phyloP scores from a whole-genome alignment of 441 rosid genomes.

The Melastoma candidum region DNA sequence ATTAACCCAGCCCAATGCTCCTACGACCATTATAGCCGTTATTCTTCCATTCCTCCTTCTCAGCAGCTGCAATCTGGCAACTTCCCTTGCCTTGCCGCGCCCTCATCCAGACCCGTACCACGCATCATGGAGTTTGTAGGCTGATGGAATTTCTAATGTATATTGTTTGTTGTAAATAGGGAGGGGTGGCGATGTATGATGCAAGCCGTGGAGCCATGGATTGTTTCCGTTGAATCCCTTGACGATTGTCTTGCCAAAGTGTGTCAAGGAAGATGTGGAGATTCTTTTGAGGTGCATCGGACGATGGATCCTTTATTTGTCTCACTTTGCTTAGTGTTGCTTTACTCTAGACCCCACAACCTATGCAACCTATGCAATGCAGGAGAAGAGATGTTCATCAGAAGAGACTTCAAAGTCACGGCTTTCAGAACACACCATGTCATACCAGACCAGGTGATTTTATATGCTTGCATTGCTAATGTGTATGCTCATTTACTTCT shows the following conservation, averaged over 20 bases:
- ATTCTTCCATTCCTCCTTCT: too few relatives aligned
- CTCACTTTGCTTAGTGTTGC: conserved; percentile 1
- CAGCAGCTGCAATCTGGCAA: too few relatives aligned
- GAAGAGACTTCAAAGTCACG: conserved; percentile 76
- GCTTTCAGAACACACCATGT: conserved; percentile 89
- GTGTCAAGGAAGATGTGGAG: conserved; percentile 55
- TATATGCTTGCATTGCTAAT: not conserved
- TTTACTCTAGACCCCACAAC: conserved; percentile 12
- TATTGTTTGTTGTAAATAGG: conserved; percentile 25
- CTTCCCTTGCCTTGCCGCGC: too few relatives aligned
- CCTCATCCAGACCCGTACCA: too few relatives aligned
- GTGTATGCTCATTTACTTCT: too few relatives aligned
- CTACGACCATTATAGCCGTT: too few relatives aligned
- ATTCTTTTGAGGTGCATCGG: conserved; percentile 64
- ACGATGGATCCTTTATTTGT: conserved; percentile 44
- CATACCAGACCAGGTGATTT: conserved; percentile 68
- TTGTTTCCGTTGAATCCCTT: conserved; percentile 81
- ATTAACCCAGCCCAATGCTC: too few relatives aligned
- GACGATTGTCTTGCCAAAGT: conserved; percentile 61
- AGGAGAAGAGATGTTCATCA: conserved; percentile 73
- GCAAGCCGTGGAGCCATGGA: conserved; percentile 50
- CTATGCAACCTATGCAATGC: conserved; percentile 19
- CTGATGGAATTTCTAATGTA: not conserved
- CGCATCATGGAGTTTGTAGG: not conserved
- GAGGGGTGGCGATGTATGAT: conserved; percentile 88